Percentiles rank a stretch among this genome's conserved stretches.
Conservation (phyloP, 257 asterid species). For the Leonotis leonurus region DNA sequence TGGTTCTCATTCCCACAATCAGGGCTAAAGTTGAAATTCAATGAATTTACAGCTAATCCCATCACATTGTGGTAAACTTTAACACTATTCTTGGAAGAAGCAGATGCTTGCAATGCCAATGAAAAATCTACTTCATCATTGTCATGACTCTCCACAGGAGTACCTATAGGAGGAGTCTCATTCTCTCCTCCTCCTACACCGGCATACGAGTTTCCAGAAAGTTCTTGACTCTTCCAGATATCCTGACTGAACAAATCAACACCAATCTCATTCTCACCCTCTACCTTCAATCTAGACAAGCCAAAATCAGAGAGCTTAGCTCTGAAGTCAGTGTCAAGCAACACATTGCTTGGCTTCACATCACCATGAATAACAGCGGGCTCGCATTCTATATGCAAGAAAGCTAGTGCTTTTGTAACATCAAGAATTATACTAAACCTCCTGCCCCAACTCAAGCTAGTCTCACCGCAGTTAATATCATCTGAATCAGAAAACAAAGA, state of each 20-base stretch:
- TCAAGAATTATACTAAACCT: slow-evolving; percentile 65
- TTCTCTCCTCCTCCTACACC: slow-evolving; percentile 25
- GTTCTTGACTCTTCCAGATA: slow-evolving; percentile 64
- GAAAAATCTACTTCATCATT: slow-evolving; percentile 92
- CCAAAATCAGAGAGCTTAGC: slow-evolving; percentile 98
- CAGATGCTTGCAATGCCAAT: slow-evolving; percentile 84
- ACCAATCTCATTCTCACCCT: slow-evolving; percentile 64
- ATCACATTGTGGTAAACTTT: slow-evolving; percentile 40
- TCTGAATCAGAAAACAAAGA: slow-evolving; percentile 55
- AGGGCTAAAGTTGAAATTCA: slow-evolving; percentile 27
- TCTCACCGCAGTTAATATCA: slow-evolving; percentile 8
- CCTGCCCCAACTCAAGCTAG: slow-evolving; percentile 58
- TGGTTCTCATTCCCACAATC: slow-evolving; percentile 31
- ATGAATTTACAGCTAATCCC: slow-evolving; percentile 35
- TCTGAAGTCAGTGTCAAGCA: slow-evolving; percentile 66
- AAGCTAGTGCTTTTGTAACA: slow-evolving; percentile 74
- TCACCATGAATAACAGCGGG: slow-evolving; percentile 97
- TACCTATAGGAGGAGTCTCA: slow-evolving; percentile 45
- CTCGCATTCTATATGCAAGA: slow-evolving; percentile 81
- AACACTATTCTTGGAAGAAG: slow-evolving; percentile 45
- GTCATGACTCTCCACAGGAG: slow-evolving; percentile 54
- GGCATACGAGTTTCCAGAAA: slow-evolving; percentile 51
- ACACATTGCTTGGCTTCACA: slow-evolving; percentile 95
- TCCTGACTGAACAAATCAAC: slow-evolving; percentile 84
- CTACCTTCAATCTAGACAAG: slow-evolving; percentile 78